Percentiles rank a stretch among this genome's conserved stretches.
Evolutionary conservation across 768 basidiomycete genomes (phyloP).

Genomic region (Atractiella rhizophila): DNA sequence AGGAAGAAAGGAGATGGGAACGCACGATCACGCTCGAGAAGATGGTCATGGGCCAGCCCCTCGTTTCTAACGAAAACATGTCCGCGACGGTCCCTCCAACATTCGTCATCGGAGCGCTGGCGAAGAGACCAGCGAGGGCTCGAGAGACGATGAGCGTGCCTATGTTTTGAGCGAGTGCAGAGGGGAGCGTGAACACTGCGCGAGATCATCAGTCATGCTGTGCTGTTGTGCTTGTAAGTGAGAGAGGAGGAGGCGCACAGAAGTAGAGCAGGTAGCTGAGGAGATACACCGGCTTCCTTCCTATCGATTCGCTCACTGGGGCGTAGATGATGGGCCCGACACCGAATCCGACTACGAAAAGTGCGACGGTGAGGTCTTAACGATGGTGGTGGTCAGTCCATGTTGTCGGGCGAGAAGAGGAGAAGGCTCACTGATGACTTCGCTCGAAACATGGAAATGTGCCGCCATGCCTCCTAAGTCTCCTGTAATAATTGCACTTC

Average conservation of each 20-base stretch:
- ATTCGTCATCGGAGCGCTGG: conserved; percentile 18
- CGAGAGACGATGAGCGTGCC: conserved; percentile 18
- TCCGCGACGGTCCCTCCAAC: conserved; percentile 17
- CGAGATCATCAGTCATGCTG: conserved; percentile 11
- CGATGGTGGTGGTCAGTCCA: no score
- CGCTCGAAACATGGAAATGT: no score
- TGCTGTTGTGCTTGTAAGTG: conserved; percentile 3
- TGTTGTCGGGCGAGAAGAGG: no score
- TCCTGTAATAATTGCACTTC: no score
- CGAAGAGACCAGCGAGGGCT: conserved; percentile 17
- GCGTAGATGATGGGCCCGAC: background rate
- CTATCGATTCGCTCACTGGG: conserved; percentile 5
- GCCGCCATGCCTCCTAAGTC: no score
- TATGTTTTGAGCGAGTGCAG: conserved; percentile 19
- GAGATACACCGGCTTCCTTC: conserved; percentile 16
- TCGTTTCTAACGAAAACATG: conserved; percentile 6
- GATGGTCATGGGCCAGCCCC: conserved; percentile 29
- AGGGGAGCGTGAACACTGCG: conserved; percentile 19
- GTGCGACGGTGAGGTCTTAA: background rate
- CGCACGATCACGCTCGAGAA: conserved; percentile 21
- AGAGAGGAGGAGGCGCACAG: background rate
- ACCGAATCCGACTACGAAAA: background rate
- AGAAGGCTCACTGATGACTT: no score
- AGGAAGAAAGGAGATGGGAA: background rate
- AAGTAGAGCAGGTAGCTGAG: conserved; percentile 16